Evolutionary conservation across 148 eudicot genomes (phyloP).

Genomic region (Tetragonia tetragonoides): DNA sequence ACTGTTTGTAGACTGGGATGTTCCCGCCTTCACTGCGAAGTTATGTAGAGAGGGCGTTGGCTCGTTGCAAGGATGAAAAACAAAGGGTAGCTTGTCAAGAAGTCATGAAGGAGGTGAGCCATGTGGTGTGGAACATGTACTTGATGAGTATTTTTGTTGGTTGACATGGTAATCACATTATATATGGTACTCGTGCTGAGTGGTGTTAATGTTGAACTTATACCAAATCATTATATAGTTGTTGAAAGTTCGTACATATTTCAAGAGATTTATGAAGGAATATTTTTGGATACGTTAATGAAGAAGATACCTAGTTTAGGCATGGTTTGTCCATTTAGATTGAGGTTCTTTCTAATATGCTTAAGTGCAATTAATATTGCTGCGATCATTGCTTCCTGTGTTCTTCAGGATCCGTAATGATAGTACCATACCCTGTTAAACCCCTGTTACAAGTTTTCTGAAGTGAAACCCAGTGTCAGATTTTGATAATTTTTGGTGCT

Average conservation of each 20-base stretch:
- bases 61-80: slow-evolving; percentile 90
- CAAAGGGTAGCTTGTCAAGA: slow-evolving; percentile 77
- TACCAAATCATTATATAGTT: neutral
- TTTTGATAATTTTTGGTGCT: slow-evolving; percentile 13
- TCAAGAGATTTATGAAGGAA: neutral
- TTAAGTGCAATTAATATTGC: neutral
- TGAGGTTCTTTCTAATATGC: neutral
- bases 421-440: neutral
- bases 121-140: neutral
- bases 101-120: slow-evolving; percentile 80
- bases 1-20: slow-evolving; percentile 60
- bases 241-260: neutral
- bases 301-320: neutral
- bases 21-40: slow-evolving; percentile 91
- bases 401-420: neutral
- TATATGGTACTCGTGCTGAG: neutral
- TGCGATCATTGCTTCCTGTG: neutral
- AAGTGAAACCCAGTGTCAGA: neutral
- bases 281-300: neutral
- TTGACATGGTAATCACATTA: neutral
- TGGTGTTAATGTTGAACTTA: neutral
- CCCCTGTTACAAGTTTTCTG: neutral
- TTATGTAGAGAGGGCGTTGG: slow-evolving; percentile 95
- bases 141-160: neutral
- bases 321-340: neutral